phyloP scores from a whole-genome alignment of 495 filamentous ascomycete species.

The Aspergillus indologenus region DNA sequence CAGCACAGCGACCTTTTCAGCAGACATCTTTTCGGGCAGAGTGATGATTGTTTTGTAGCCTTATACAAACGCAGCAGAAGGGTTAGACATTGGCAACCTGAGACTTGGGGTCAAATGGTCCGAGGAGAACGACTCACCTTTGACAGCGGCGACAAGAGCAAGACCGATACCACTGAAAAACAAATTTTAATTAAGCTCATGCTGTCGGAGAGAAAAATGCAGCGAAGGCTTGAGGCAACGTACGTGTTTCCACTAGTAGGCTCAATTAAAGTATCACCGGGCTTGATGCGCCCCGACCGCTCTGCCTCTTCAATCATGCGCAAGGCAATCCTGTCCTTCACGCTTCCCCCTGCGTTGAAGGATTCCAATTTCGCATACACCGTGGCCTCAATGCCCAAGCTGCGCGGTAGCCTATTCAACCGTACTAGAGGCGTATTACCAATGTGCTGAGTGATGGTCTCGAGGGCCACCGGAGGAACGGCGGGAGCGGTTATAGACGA shows the following conservation, averaged over 20 bases:
- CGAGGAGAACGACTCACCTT: constrained; percentile 49
- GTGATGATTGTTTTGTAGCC: constrained; percentile 98
- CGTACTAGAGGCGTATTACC: constrained; percentile 93
- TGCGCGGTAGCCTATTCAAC: constrained; percentile 87
- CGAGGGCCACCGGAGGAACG: constrained; percentile 55
- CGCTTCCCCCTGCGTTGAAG: constrained; percentile 96
- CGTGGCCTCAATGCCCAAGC: constrained; percentile 79
- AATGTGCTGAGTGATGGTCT: constrained; percentile 67
- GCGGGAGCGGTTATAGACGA: constrained; percentile 47
- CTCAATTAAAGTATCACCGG: constrained; percentile 95
- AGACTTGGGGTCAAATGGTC: not conserved
- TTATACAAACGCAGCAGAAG: constrained; percentile 12
- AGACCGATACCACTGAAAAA: constrained; percentile 77
- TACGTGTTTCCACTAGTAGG: constrained; percentile 96
- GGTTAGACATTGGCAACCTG: not conserved
- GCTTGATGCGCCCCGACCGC: constrained; percentile 86
- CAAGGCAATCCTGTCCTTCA: constrained; percentile 95
- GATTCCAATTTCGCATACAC: constrained; percentile 95
- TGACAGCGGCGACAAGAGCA: constrained; percentile 89
- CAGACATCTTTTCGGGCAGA: constrained; percentile 98
- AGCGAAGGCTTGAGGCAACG: constrained; percentile 22
- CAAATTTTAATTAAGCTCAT: constrained; percentile 20
- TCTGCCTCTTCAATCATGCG: constrained; percentile 99
- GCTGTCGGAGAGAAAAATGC: not conserved
- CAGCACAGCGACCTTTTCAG: constrained; percentile 94